Conservation (phyloP, 805 yeast species). For the Candida railenensis region DNA sequence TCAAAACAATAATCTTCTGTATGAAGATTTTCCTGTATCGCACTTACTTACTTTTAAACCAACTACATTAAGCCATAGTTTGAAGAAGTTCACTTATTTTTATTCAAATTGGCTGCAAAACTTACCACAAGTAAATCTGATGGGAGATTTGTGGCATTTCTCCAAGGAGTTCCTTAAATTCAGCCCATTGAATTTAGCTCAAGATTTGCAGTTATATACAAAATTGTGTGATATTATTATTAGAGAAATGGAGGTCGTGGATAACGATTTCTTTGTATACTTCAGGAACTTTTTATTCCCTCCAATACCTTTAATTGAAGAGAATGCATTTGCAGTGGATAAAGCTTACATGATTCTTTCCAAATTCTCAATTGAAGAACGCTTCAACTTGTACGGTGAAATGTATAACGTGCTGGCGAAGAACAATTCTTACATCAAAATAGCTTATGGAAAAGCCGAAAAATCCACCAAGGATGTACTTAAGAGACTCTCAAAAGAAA, state of each 20-base stretch:
- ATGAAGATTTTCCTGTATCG: slow-evolving; percentile 21
- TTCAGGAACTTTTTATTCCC: slow-evolving; percentile 69
- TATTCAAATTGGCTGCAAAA: slow-evolving; percentile 48
- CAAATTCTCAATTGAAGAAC: slow-evolving; percentile 54
- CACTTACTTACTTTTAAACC: slow-evolving; percentile 32
- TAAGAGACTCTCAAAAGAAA: slow-evolving; percentile 80
- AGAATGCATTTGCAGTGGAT: slow-evolving; percentile 59
- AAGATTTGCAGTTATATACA: slow-evolving; percentile 47
- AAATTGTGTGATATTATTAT: slow-evolving; percentile 63
- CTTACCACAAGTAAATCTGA: slow-evolving; percentile 34
- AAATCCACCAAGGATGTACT: slow-evolving; percentile 75
- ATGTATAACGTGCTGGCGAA: slow-evolving; percentile 58
- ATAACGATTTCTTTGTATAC: slow-evolving; percentile 52
- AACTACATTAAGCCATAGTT: slow-evolving; percentile 17
- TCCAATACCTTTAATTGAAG: slow-evolving; percentile 49
- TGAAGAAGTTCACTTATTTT: slow-evolving; percentile 37
- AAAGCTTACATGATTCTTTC: slow-evolving; percentile 57
- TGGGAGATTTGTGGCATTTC: slow-evolving; percentile 46
- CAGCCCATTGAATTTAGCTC: slow-evolving; percentile 54
- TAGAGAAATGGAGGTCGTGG: slow-evolving; percentile 26
- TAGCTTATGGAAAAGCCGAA: slow-evolving; percentile 65
- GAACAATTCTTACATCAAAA: slow-evolving; percentile 52
- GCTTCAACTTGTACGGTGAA: slow-evolving; percentile 83
- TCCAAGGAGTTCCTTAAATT: slow-evolving; percentile 52
- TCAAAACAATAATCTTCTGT: slow-evolving; percentile 23